These are phyloP conservation scores for Cytospora chrysosperma DNA, from an alignment of 2,329 filamentous ascomycete species.

Conservation along the genomic window DNA sequence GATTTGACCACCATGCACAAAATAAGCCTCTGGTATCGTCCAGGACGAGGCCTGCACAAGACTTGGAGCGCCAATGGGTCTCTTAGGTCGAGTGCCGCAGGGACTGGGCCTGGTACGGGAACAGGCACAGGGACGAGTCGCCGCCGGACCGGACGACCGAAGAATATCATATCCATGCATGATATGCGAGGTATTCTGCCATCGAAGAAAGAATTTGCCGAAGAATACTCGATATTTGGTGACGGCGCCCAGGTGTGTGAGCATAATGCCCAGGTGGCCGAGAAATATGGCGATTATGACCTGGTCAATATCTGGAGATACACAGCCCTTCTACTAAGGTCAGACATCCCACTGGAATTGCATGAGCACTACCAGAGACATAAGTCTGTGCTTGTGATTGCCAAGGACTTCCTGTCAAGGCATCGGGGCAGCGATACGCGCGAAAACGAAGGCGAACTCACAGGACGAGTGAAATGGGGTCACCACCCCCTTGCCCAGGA, in stretches of 20 bases:
- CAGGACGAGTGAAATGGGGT: conserved; percentile 67
- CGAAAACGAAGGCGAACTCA: conserved; percentile 35
- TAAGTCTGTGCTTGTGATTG: conserved; percentile 67
- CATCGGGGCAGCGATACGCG: conserved; percentile 29
- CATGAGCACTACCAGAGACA: conserved; percentile 53
- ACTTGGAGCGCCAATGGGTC: conserved; percentile 58
- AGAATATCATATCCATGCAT: conserved; percentile 73
- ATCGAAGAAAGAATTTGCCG: conserved; percentile 72
- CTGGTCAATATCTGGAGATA: conserved; percentile 83
- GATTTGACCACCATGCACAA: conserved; percentile 63
- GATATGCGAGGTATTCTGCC: conserved; percentile 71
- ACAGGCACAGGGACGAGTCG: conserved; percentile 55
- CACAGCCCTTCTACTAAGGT: conserved; percentile 71
- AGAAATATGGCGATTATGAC: conserved; percentile 67
- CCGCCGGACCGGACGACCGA: conserved; percentile 49
- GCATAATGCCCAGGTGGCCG: conserved; percentile 78
- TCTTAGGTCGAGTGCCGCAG: conserved; percentile 58
- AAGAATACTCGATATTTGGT: conserved; percentile 80
- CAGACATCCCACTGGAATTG: conserved; percentile 70
- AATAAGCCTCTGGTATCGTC: conserved; percentile 56
- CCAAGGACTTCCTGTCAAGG: conserved; percentile 57
- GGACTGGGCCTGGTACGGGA: conserved; percentile 58
- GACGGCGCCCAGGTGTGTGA: conserved; percentile 77
- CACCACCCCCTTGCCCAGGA: conserved; percentile 61
- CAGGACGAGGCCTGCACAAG: conserved; percentile 51